These are phyloP conservation scores for Chrysosphaeria jannelii DNA, from an alignment of 2,329 filamentous ascomycete species.

Conservation along the genomic window DNA sequence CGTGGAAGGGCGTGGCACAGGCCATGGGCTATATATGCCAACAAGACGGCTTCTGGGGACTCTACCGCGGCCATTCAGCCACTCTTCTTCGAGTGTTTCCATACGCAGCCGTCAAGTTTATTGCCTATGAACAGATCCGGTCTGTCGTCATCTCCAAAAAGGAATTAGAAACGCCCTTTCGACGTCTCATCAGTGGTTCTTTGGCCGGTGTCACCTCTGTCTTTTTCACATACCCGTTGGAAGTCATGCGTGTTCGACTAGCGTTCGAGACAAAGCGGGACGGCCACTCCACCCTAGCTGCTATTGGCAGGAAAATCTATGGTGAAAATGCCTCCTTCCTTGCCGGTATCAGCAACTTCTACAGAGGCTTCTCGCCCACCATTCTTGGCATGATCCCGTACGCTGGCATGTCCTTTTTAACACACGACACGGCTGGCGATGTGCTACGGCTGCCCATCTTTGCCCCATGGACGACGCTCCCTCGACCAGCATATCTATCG, in stretches of 20 bases:
- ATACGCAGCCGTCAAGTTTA: conserved; percentile 91
- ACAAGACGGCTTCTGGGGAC: conserved; percentile 39
- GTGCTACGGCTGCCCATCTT: conserved; percentile 39
- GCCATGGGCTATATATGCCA: conserved; percentile 64
- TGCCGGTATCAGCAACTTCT: conserved; percentile 63
- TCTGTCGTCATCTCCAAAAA: conserved; percentile 39
- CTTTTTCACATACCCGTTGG: conserved; percentile 85
- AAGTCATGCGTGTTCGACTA: conserved; percentile 71
- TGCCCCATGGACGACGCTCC: conserved; percentile 44
- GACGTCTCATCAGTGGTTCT: conserved; percentile 44
- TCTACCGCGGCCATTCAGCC: conserved; percentile 84
- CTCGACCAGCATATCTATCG: conserved; percentile 19
- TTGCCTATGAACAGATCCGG: conserved; percentile 90
- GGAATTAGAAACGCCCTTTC: conserved; percentile 48
- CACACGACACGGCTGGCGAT: conserved; percentile 74
- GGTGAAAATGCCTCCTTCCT: conserved; percentile 21
- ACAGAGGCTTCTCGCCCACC: conserved; percentile 74
- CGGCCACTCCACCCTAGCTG: conserved; percentile 34
- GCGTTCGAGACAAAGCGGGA: conserved; percentile 76
- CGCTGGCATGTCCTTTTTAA: conserved; percentile 82
- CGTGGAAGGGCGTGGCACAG: conserved; percentile 54
- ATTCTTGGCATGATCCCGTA: conserved; percentile 90
- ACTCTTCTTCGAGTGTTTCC: conserved; percentile 87
- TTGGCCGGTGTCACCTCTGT: conserved; percentile 68
- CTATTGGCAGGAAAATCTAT: conserved; percentile 70